Conservation (phyloP, 768 basidiomycete species). For the Porphyrellus cyaneotinctus region DNA sequence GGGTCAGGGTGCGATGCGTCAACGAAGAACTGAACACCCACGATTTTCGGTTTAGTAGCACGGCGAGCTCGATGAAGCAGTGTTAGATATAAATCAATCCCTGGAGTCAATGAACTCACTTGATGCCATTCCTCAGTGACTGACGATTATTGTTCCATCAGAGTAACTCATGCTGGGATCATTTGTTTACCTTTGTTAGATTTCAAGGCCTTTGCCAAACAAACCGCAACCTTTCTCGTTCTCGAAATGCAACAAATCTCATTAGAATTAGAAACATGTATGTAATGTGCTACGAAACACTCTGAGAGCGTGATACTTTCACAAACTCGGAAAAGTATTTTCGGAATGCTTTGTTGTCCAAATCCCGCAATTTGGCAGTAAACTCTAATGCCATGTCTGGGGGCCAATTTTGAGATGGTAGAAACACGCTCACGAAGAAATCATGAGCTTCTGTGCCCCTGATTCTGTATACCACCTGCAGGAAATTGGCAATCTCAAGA, state of each 20-base stretch:
- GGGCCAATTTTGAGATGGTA: slow-evolving; percentile 90
- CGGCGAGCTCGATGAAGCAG: slow-evolving; percentile 24
- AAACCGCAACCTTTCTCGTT: slow-evolving; percentile 7
- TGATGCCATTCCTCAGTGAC: slow-evolving; percentile 27
- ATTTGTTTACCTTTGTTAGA: slow-evolving; percentile 33
- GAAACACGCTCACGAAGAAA: slow-evolving; percentile 72
- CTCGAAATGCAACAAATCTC: neutral
- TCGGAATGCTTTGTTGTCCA: slow-evolving; percentile 73
- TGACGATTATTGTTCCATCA: slow-evolving; percentile 15
- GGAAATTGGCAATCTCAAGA: slow-evolving; percentile 81
- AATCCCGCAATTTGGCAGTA: slow-evolving; percentile 64
- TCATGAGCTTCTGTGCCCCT: slow-evolving; percentile 80
- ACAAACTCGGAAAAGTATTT: slow-evolving; percentile 88
- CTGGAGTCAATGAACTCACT: slow-evolving; percentile 15
- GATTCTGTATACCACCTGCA: slow-evolving; percentile 73
- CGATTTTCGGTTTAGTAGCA: slow-evolving; percentile 38
- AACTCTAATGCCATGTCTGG: slow-evolving; percentile 73
- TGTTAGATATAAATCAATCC: slow-evolving; percentile 13
- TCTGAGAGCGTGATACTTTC: slow-evolving; percentile 57
- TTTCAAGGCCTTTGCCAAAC: slow-evolving; percentile 32
- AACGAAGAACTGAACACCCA: slow-evolving; percentile 31
- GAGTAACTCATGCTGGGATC: slow-evolving; percentile 3
- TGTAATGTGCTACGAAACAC: slow-evolving; percentile 42
- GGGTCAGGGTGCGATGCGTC: slow-evolving; percentile 17
- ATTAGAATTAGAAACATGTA: slow-evolving; percentile 3